phyloP scores from a whole-genome alignment of 2,329 filamentous ascomycete species.

The Daldinia eschscholtzii region DNA sequence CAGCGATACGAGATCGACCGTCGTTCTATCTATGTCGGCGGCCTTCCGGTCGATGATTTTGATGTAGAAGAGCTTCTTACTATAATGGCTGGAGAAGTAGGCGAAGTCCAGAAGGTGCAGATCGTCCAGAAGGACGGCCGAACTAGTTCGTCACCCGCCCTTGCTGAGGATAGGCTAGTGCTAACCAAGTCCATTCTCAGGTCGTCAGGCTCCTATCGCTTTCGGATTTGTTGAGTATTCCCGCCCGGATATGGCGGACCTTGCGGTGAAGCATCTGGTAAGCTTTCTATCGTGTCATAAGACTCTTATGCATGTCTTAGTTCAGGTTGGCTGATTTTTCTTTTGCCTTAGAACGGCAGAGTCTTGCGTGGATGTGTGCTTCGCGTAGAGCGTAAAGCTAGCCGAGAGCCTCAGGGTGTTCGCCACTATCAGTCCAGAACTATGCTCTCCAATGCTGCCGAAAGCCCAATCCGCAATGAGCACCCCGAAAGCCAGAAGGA shows the following conservation, averaged over 20 bases:
- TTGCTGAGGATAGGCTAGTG: background rate
- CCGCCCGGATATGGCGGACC: conserved; percentile 55
- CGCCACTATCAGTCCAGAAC: conserved; percentile 17
- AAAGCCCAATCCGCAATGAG: background rate
- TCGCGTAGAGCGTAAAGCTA: conserved; percentile 56
- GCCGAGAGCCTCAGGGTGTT: conserved; percentile 27
- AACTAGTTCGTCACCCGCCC: conserved; percentile 36
- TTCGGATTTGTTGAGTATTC: conserved; percentile 58
- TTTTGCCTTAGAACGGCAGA: conserved; percentile 50
- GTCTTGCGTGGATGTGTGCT: conserved; percentile 52
- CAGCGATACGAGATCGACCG: conserved; percentile 53
- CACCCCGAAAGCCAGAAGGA: background rate
- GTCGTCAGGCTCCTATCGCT: conserved; percentile 41
- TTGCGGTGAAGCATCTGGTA: conserved; percentile 55
- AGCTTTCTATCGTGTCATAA: conserved; percentile 41
- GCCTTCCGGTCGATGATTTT: conserved; percentile 47
- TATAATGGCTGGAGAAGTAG: conserved; percentile 45
- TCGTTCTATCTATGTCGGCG: conserved; percentile 54
- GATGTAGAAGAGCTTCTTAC: conserved; percentile 47
- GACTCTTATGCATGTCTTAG: background rate
- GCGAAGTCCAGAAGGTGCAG: conserved; percentile 49
- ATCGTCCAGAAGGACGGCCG: conserved; percentile 48
- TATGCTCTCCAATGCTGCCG: background rate
- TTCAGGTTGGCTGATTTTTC: conserved; percentile 30
- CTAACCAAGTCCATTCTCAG: conserved; percentile 34